Conservation (phyloP, 495 filamentous ascomycete species). For the Aspergillus bertholletiae region DNA sequence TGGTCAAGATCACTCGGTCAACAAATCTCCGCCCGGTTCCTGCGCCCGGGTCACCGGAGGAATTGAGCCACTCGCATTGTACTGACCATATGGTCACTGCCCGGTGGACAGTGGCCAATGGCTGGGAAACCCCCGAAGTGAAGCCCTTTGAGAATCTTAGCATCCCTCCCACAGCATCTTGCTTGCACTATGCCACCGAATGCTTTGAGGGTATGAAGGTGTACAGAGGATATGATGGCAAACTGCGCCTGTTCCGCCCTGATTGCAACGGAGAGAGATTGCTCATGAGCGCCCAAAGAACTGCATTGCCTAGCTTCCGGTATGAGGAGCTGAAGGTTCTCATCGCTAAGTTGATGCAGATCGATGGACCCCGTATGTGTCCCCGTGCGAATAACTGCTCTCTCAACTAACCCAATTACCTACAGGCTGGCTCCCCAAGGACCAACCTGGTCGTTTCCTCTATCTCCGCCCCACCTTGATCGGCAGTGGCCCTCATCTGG, state of each 20-base stretch:
- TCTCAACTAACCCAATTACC: constrained; percentile 1
- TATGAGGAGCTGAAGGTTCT: constrained; percentile 69
- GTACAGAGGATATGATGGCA: constrained; percentile 22
- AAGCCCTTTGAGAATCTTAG: constrained; percentile 75
- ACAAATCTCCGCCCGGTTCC: constrained; percentile 67
- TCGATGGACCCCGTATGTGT: constrained; percentile 40
- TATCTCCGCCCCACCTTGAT: constrained; percentile 87
- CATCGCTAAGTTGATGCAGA: constrained; percentile 61
- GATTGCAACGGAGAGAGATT: constrained; percentile 74
- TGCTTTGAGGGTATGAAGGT: constrained; percentile 26
- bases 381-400: neutral
- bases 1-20: constrained; percentile 64
- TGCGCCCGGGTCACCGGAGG: constrained; percentile 49
- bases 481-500: constrained; percentile 71
- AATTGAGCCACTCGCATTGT: constrained; percentile 54
- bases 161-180: constrained; percentile 78
- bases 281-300: constrained; percentile 63
- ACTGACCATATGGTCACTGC: constrained; percentile 90
- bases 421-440: constrained; percentile 73
- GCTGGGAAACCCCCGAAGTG: constrained; percentile 77
- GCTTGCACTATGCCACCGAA: constrained; percentile 22
- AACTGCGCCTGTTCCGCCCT: constrained; percentile 80
- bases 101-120: constrained; percentile 60
- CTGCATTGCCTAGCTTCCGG: constrained; percentile 74
- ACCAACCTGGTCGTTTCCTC: constrained; percentile 57